Base-by-base conservation (phyloP, 768 basidiomycete species). In the Psilocybe cubensis region DNA sequence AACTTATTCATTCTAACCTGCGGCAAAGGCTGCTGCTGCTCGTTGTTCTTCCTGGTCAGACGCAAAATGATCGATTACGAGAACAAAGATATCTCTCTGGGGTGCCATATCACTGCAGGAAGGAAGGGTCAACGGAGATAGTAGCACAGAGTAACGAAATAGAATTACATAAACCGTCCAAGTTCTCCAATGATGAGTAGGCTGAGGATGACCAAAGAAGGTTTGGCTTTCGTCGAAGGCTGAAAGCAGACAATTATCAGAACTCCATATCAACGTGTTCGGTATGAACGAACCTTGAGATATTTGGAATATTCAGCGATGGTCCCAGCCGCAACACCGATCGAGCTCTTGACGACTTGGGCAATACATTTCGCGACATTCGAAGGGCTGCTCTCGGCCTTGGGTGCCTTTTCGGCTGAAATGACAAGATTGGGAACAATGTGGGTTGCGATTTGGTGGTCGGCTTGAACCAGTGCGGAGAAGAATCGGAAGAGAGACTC, bases 1-100 rank as follows among this genome's bases (percentile, higher is more conserved):
- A n/a, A n/a, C n/a, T n/a, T n/a, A n/a, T n/a, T n/a, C n/a, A n/a
- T n/a, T n/a, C n/a, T n/a, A n/a, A 88, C 94, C 94, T 29, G 92
- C 92, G 49, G 97, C 93, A 65, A 98, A 98, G 0, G 97, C 94
- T 31, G 96, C 96, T 31, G 96, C 93, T 29, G 91, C 85, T 43
- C 94, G 83, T 12, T 94, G 80, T 42, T 96, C 93, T 69, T 98
- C 96, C 56, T 90, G 85, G 33, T 91, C 87, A 1, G 86, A 80
- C 3, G 81, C 74, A 69, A 97, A 96, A 57, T 85, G 83, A 11
- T 88, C 82, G 40, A 97, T 84, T 0, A 88, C 80, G 51, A 82
- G 79, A 27, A 78, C 74, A 73, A 98, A 98, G 20, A 93, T 79
- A n/a, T 91, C 88, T 33, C 81, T 76, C 67, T 95, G 89, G 24